A percentile compares a stretch with the other conserved stretches of the same genome.
Evolutionary conservation across 306 rosid species (phyloP).

Genomic region (Arachis stenosperma): DNA sequence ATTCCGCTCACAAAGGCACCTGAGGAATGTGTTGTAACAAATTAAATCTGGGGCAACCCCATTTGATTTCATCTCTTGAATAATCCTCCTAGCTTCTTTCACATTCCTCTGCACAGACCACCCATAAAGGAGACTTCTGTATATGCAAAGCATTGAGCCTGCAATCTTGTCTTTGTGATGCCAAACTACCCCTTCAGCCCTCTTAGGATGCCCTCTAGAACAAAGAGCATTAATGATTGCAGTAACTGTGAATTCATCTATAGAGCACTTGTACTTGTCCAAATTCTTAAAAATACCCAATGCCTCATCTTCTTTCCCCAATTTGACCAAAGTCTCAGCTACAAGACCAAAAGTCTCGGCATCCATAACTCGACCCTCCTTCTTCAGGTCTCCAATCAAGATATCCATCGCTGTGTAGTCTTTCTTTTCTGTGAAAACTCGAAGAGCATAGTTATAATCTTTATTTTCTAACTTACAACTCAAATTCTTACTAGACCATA

Average conservation of each 20-base stretch:
- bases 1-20: constrained; percentile 76
- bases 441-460: constrained; percentile 71
- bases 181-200: constrained; percentile 80
- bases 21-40: constrained; percentile 75
- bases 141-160: constrained; percentile 51
- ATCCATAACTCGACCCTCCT: constrained; percentile 69
- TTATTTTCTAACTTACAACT: constrained; percentile 56
- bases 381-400: constrained; percentile 67
- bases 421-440: constrained; percentile 66
- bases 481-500: constrained; percentile 72
- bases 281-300: constrained; percentile 85
- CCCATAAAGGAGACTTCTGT: constrained; percentile 74
- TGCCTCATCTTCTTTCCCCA: constrained; percentile 77
- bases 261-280: constrained; percentile 62
- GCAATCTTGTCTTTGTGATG: constrained; percentile 76
- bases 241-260: constrained; percentile 60
- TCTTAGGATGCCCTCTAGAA: constrained; percentile 75
- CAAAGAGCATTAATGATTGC: constrained; percentile 74
- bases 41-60: constrained; percentile 66
- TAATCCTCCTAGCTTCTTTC: constrained; percentile 79
- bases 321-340: constrained; percentile 64
- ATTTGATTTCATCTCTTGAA: constrained; percentile 72
- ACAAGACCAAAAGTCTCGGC: constrained; percentile 60
- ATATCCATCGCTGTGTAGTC: constrained; percentile 71
- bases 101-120: constrained; percentile 82